Evolutionary conservation across 2,329 filamentous ascomycete genomes (phyloP).

Genomic region (Penicillium crustosum): DNA sequence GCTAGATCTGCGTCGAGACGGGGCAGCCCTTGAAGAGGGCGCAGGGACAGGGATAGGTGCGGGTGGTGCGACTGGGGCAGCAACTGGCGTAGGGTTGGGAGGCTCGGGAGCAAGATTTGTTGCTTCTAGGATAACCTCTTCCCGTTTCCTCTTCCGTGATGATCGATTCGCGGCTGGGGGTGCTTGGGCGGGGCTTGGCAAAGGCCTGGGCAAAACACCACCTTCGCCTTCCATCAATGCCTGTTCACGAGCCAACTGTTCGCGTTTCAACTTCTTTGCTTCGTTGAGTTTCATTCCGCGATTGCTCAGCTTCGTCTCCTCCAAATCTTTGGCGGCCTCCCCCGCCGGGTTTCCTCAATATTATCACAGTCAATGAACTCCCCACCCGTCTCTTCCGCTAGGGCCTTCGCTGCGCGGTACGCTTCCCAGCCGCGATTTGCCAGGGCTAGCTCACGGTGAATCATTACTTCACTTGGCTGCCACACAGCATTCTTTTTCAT

Average conservation of each 20-base stretch:
- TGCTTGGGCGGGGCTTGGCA: conserved; percentile 19
- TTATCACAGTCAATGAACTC: conserved; percentile 60
- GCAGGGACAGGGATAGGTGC: not conserved
- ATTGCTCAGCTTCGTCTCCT: conserved; percentile 56
- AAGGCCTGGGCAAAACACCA: not conserved
- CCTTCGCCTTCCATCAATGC: conserved; percentile 14
- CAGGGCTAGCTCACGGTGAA: conserved; percentile 61
- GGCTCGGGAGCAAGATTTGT: not conserved
- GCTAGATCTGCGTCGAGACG: conserved; percentile 37
- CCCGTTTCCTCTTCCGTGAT: conserved; percentile 56
- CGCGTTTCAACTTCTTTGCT: conserved; percentile 61
- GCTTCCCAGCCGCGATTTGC: conserved; percentile 56
- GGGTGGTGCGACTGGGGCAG: conserved; percentile 3
- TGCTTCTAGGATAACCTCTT: conserved; percentile 43
- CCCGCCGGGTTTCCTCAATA: conserved; percentile 43
- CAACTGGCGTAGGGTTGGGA: not conserved
- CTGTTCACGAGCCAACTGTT: conserved; percentile 47
- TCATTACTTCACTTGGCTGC: conserved; percentile 67
- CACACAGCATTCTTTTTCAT: conserved; percentile 73
- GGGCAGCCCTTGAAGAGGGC: conserved; percentile 20
- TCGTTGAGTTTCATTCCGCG: conserved; percentile 62
- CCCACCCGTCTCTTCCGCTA: conserved; percentile 52
- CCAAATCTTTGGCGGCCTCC: conserved; percentile 41
- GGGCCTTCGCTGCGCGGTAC: conserved; percentile 50
- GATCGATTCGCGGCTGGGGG: conserved; percentile 24